A percentile compares a stretch with the other conserved stretches of the same genome.
These are phyloP conservation scores for Dendrocalamus sinicus DNA, from an alignment of 176 grass and related monocot species.

Conservation along the genomic window DNA sequence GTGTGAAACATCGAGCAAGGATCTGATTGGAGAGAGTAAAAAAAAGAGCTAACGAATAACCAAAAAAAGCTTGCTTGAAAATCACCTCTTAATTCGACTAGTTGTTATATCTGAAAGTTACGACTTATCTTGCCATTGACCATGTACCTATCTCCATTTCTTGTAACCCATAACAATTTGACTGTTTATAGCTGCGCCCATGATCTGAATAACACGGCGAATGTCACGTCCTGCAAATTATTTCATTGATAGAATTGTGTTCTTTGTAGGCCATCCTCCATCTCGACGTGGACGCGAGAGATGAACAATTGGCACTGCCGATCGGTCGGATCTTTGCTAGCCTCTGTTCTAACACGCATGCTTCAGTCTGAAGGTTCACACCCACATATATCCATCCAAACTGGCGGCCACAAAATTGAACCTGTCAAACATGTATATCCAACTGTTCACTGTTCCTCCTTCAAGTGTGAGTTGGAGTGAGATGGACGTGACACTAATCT, in stretches of 20 bases:
- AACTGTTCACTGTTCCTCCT: neutral
- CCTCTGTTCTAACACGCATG: neutral
- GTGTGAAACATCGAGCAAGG: no score
- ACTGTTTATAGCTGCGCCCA: neutral
- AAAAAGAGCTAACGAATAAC: no score
- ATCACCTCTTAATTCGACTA: neutral
- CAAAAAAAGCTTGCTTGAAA: neutral
- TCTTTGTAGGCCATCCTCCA: neutral
- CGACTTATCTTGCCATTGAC: neutral
- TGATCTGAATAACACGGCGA: neutral
- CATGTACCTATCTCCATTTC: neutral
- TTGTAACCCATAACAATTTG: neutral
- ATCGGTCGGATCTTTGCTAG: constrained; percentile 2
- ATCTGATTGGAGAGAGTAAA: no score
- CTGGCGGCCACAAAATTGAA: neutral
- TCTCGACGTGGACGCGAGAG: constrained; percentile 5
- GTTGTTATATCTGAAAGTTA: neutral
- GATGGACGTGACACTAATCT: constrained; percentile 45
- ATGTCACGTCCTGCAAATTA: constrained; percentile 23
- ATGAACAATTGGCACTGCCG: neutral
- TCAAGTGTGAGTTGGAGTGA: constrained; percentile 38
- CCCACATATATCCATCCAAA: neutral
- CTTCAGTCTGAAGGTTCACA: neutral
- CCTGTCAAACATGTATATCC: constrained; percentile 18
- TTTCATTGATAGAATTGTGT: neutral